Base-by-base conservation (phyloP, 192 early-diverging fungal genomes). In the Haplosporangium gracile region DNA sequence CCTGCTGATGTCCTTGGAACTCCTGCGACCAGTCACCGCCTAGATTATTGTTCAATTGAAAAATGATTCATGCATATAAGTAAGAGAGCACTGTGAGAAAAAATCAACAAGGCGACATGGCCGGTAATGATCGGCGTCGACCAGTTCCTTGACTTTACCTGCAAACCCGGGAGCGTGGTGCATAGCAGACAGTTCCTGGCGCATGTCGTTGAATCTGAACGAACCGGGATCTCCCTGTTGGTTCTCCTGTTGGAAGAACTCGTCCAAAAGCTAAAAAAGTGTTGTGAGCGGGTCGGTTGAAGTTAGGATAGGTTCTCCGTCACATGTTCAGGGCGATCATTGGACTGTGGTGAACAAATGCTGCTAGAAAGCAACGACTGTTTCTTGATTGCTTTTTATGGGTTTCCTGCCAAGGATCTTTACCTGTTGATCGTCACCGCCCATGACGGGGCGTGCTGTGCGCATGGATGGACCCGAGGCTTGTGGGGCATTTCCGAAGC, bases 1-100 rank as follows among this genome's bases (percentile, higher is more conserved):
- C 87, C 9, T 68, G 55, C 20, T 76, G 78, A 39, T 74, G 78
- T n/a, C 51, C 51, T 0, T 85, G 80, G 38, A 91, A 91, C 68
- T 91, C 90, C 71, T 88, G 72, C 20, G 86, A 74, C 90, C 90
- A 89, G 53, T 82, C 85, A 8, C 72, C 88, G 70, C 83, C 83
- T 85, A 70, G n/a, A 6, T 29, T 69, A 10, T 24, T 18, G 55
- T 51, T 7, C 47, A 55, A 38, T 29, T 38, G n/a, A 65, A 51
- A 32, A 7, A 15, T n/a, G 10, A 13, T 7, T 34, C 10, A 34
- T 38, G 11, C 18, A 40, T 40, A 8, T 49, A 22, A 16, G 9
- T 45, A 45, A 72, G 11, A 10, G 32, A 75, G 18, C 3, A n/a
- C 34, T 40, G 70, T 71, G 70, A 40, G 38, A 71, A 22, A 40